Evolutionary conservation across 2,329 filamentous ascomycete species (phyloP).

Genomic region (Acephala macrosclerotiorum): DNA sequence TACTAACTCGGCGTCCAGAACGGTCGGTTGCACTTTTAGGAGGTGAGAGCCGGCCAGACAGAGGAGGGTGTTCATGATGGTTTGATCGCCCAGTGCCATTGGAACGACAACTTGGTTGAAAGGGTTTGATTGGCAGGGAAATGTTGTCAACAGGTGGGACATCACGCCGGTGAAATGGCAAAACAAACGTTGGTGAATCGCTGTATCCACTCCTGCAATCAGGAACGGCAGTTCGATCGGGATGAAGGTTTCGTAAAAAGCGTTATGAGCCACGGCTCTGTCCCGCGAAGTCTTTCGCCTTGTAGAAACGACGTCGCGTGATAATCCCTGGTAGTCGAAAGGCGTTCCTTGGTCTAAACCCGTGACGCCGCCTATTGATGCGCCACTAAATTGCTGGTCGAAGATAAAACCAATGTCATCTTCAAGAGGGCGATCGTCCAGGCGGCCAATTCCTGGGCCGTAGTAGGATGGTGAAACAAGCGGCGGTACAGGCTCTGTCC

Average conservation of each 20-base stretch:
- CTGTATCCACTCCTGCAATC: slow-evolving; percentile 30
- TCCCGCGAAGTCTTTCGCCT: neutral
- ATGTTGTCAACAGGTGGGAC: slow-evolving; percentile 30
- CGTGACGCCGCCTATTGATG: neutral
- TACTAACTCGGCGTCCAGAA: slow-evolving; percentile 11
- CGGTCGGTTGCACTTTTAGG: slow-evolving; percentile 15
- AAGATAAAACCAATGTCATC: slow-evolving; percentile 10
- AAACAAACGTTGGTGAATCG: slow-evolving; percentile 30
- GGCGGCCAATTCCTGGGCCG: neutral
- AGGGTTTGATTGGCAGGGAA: slow-evolving; percentile 22
- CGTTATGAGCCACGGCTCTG: neutral
- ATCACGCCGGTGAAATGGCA: slow-evolving; percentile 30
- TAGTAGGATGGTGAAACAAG: neutral
- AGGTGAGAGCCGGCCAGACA: slow-evolving; percentile 34
- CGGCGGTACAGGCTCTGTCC: neutral
- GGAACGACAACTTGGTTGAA: slow-evolving; percentile 31
- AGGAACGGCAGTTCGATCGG: slow-evolving; percentile 25
- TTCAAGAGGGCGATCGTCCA: neutral
- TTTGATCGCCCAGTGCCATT: slow-evolving; percentile 29
- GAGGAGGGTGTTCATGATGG: slow-evolving; percentile 32
- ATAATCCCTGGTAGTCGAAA: neutral
- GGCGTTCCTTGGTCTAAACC: slow-evolving; percentile 1
- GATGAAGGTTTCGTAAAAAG: neutral
- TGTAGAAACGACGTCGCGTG: neutral
- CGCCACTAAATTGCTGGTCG: neutral